phyloP scores from a whole-genome alignment of 352 stramenopile genomes.

The Globisporangium carolinianum region DNA sequence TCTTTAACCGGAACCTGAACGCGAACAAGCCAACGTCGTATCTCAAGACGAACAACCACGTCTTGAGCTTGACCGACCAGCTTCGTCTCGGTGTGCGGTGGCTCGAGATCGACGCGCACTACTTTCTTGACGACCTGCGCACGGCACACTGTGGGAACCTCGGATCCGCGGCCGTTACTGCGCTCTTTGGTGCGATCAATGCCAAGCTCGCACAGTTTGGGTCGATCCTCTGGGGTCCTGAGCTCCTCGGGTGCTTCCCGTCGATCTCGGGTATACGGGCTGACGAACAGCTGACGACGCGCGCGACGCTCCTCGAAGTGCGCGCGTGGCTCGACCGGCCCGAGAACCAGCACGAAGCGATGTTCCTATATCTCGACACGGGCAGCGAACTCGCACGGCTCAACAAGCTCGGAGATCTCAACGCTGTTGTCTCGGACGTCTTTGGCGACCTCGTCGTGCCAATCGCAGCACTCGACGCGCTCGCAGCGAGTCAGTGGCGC shows the following conservation, averaged over 20 bases:
- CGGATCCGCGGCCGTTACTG: slow-evolving; percentile 49
- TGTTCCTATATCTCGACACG: slow-evolving; percentile 60
- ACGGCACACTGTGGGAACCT: slow-evolving; percentile 70
- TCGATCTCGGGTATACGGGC: slow-evolving; percentile 72
- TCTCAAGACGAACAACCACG: slow-evolving; percentile 65
- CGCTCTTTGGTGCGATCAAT: slow-evolving; percentile 30
- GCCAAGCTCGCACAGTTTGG: slow-evolving; percentile 18
- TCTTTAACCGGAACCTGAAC: slow-evolving; percentile 54
- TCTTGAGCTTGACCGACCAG: slow-evolving; percentile 70
- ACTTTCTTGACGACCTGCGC: slow-evolving; percentile 50
- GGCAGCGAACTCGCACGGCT: slow-evolving; percentile 36
- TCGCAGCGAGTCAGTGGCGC: slow-evolving; percentile 24
- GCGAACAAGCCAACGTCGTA: slow-evolving; percentile 41
- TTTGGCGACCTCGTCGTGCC: slow-evolving; percentile 38
- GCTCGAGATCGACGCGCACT: slow-evolving; percentile 80
- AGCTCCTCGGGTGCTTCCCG: slow-evolving; percentile 70
- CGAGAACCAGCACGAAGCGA: slow-evolving; percentile 29
- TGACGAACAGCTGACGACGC: slow-evolving; percentile 43
- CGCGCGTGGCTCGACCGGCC: slow-evolving; percentile 43
- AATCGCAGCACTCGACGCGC: slow-evolving; percentile 35
- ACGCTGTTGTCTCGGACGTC: slow-evolving; percentile 32
- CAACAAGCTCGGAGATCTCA: slow-evolving; percentile 30
- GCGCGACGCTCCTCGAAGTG: slow-evolving; percentile 49
- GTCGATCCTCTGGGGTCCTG: slow-evolving; percentile 29
- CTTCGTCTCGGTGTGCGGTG: slow-evolving; percentile 69